Evolutionary conservation across 169 alveolate species (phyloP), one percentile per base, ranked within the genome.

Genomic region (Plasmodium vinckei): DNA sequence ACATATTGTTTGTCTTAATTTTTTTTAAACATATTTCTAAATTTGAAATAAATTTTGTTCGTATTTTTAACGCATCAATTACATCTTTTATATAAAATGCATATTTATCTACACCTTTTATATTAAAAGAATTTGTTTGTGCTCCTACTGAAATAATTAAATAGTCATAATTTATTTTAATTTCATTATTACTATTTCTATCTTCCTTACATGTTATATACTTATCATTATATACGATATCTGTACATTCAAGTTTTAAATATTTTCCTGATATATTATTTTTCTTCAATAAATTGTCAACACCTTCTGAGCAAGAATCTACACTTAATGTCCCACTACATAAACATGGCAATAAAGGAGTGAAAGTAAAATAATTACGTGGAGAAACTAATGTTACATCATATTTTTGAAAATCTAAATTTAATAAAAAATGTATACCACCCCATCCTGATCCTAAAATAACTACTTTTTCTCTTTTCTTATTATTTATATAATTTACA

Each of bases 401-500:
- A 71, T 71, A 93, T 77, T 93, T 93, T 46, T 60, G 60, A 42
- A 91, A 90, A 69, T 92, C 93, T 1, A 93, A 61, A 42, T 87
- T 87, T 65, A 89, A 77, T 63, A 92, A 69, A 44, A 93, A 92
- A 51, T 84, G 84, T 5, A 93, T 49, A 5, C 95, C 92, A 13
- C 95, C 75, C 96, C 96, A 93, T n/a, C 96, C 96, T 6, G 95
- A 86, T 0, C 96, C 96, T 39, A 92, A 70, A 51, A 93, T 75
- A 1, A 93, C 93, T n/a, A 93, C 91, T 54, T 88, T 75, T 25
- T 82, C 90, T 21, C 56, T 67, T 17, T 53, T 57, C 13, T 56
- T 33, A 19, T 17, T 54, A 19, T 17, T 54, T 19, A 10, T 21
- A 60, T 60, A 10, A 19, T 19, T 19, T 60, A 12, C 27, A 60